Base-by-base conservation (phyloP, 169 alveolate species). In the Cytauxzoon felis region DNA sequence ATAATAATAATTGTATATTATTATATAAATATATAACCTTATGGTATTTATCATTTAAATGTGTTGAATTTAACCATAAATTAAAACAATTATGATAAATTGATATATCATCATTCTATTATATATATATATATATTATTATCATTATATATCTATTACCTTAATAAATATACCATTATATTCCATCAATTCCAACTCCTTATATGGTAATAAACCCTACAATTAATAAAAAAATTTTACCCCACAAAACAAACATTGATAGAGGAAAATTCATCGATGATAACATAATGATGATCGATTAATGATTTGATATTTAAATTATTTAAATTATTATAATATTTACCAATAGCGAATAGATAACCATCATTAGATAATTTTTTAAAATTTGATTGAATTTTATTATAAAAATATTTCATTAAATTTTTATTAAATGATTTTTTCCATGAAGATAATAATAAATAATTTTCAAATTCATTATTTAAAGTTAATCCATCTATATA, bases 141-240 rank as follows among this genome's bases (percentile, higher is more conserved):
- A 0, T 5, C 7, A 9, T 13, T 26, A 1, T 7, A 2, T 2
- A 7, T n/a, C n/a, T 2, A 13, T 13, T 1, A 72, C 82, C 82
- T 50, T 60, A 0, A 16, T 62, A 60, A 72, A 72, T 18, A 62
- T 42, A 4, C 75, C 82, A 57, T 51, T 61, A 45, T 48, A 72
- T 33, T 72, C 73, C 76, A 72, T 72, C 52, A 72, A 40, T 34
- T 61, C 78, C 60, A 72, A n/a, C 53, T 72, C 82, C 6, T 78
- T 41, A 36, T 32, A 56, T 3, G 66, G n/a, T n/a, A n/a, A n/a
- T n/a, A n/a, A n/a, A n/a, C n/a, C n/a, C n/a, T n/a, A n/a, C n/a
- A n/a, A n/a, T n/a, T n/a, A n/a, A n/a, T n/a, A n/a, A n/a, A n/a
- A n/a, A n/a, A n/a, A n/a, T n/a, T n/a, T n/a, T n/a, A n/a, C n/a